phyloP scores from a whole-genome alignment of 140 eudicot genomes.

The Oenanthe javanica region DNA sequence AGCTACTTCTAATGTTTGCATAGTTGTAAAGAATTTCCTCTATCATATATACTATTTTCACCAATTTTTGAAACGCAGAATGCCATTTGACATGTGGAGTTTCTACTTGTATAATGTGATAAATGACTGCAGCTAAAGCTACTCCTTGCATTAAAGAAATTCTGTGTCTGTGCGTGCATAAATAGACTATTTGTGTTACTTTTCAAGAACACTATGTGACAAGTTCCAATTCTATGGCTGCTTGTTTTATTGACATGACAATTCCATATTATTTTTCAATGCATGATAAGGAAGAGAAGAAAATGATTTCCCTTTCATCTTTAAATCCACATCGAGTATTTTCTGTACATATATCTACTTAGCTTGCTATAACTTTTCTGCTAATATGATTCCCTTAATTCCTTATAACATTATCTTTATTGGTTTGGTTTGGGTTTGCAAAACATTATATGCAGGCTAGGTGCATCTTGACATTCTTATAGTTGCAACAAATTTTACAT shows the following conservation, averaged over 20 bases:
- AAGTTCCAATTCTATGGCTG: background rate
- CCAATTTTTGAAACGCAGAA: background rate
- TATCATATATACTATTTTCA: background rate
- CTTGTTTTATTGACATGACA: background rate
- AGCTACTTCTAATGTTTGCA: background rate
- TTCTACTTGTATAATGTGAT: background rate
- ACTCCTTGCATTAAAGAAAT: background rate
- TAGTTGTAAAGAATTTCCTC: background rate
- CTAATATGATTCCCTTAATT: background rate
- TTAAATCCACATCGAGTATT: background rate
- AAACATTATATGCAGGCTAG: too few species aligned
- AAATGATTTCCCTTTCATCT: background rate
- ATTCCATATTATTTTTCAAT: background rate
- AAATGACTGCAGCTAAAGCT: background rate
- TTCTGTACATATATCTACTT: background rate
- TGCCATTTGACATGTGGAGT: background rate
- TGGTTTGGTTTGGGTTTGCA: background rate
- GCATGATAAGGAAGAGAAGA: background rate
- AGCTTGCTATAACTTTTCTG: background rate
- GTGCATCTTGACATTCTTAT: too few species aligned
- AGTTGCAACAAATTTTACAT: background rate
- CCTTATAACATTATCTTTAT: background rate
- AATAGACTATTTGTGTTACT: background rate
- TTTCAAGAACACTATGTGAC: background rate
- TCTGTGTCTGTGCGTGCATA: background rate